Evolutionary conservation across 2,329 filamentous ascomycete species (phyloP), one percentile per base, ranked within the genome.

Genomic region (Penicillium sp.): DNA sequence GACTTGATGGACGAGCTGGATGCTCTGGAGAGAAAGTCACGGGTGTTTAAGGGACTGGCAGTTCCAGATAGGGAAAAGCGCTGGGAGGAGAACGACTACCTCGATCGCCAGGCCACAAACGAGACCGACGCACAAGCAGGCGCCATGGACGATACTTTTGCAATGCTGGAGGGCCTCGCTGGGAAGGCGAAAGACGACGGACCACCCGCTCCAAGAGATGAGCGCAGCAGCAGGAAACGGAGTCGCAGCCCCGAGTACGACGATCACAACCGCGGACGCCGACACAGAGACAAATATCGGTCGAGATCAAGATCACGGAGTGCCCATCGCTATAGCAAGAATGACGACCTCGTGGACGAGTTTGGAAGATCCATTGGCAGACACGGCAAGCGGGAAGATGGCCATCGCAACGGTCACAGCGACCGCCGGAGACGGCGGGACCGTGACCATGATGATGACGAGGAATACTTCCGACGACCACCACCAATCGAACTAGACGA

Each of bases 131-230:
- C 70, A 20, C 76, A 76, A 52, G 76, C 75, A 1, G 88, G 89
- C 67, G 88, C 84, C 18, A 87, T 96, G 65, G 94, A 97, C 66
- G 92, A 99, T 71, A 96, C 94, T 0, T 84, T 99, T 63, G 92
- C 92, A 0, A 81, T 95, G 64, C 73, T 99, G n/a, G 94, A 97
- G 70, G 88, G 86, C 0, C 75, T 97, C 35, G 91, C 91, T 56
- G 81, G 83, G 7, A 90, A 88, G 64, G 76, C 78, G 44, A 78
- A 69, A 50, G 64, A 68, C 31, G 62, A 70, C n/a, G 67, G 67
- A 18, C 63, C 67, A 43, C 65, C 68, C 43, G 6, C 55, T 18
- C 50, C 68, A 27, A 66, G 71, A 58, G 58, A 76, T 63, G 66
- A 65, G 4, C 64, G 61, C 20, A 63, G 66, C 16, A 75, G 69